Evolutionary conservation across 176 grass and related monocot genomes (phyloP).

Genomic region (Paspalum vaginatum): DNA sequence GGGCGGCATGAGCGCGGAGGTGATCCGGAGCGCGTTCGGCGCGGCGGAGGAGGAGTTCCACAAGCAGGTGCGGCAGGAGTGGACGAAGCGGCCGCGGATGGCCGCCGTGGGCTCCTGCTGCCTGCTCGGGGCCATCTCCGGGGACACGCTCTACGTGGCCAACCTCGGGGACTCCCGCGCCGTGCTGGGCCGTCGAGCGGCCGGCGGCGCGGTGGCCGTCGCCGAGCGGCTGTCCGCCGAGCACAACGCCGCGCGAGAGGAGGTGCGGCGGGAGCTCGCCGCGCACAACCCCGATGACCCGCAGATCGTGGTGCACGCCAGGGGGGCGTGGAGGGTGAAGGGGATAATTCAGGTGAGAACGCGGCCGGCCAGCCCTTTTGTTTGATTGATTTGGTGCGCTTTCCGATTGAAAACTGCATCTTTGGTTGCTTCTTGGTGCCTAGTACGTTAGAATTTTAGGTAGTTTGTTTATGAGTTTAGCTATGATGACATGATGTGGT

Average conservation of each 20-base stretch:
- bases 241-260: slow-evolving; percentile 69
- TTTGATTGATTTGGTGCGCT: not conserved
- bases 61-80: slow-evolving; percentile 63
- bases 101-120: slow-evolving; percentile 89
- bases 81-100: slow-evolving; percentile 57
- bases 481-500: not conserved
- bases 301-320: slow-evolving; percentile 73
- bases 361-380: not conserved
- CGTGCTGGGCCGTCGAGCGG: slow-evolving; percentile 66
- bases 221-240: slow-evolving; percentile 72
- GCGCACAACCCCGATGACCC: slow-evolving; percentile 72
- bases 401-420: not conserved
- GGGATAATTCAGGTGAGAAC: slow-evolving; percentile 87
- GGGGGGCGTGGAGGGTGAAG: slow-evolving; percentile 83
- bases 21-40: slow-evolving; percentile 66
- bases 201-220: slow-evolving; percentile 48
- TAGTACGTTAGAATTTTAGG: not conserved
- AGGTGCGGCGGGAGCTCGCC: slow-evolving; percentile 62
- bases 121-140: slow-evolving; percentile 73
- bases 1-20: slow-evolving; percentile 71
- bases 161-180: slow-evolving; percentile 86
- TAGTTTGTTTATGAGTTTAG: not conserved
- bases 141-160: slow-evolving; percentile 81
- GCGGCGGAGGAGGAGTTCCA: slow-evolving; percentile 86
- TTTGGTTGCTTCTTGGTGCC: not conserved